phyloP scores from a whole-genome alignment of 2,329 filamentous ascomycete species.

The Corynespora cassiicola region DNA sequence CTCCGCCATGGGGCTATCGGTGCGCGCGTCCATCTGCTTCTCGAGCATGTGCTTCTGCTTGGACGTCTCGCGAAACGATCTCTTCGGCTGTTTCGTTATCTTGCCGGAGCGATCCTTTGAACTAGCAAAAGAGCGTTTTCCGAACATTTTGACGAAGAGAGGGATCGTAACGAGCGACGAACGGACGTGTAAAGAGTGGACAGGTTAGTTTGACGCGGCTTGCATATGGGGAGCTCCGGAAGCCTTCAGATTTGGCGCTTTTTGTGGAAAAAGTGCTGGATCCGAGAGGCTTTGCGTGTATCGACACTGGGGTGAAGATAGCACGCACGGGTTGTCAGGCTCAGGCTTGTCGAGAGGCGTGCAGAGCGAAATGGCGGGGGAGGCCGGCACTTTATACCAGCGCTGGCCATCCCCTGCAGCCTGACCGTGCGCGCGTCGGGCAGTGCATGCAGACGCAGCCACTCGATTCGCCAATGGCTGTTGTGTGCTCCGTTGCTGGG shows the following conservation, averaged over 20 bases:
- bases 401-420: conserved; percentile 37
- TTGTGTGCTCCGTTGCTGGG: conserved; percentile 20
- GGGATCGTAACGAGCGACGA: conserved; percentile 46
- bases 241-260: conserved; percentile 51
- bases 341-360: conserved; percentile 49
- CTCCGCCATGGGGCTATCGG: conserved; percentile 65
- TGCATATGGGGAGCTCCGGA: conserved; percentile 62
- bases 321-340: conserved; percentile 49
- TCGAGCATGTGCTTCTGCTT: conserved; percentile 84
- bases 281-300: conserved; percentile 47
- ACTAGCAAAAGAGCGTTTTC: conserved; percentile 79
- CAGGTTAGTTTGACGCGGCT: conserved; percentile 59
- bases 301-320: conserved; percentile 43
- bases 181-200: conserved; percentile 57
- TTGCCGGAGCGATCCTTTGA: conserved; percentile 88
- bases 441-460: conserved; percentile 28
- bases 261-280: conserved; percentile 41
- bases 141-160: conserved; percentile 73
- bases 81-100: conserved; percentile 78
- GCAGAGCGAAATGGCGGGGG: conserved; percentile 33
- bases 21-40: conserved; percentile 62
- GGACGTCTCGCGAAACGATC: conserved; percentile 76
- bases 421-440: conserved; percentile 31
- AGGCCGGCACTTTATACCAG: conserved; percentile 38
- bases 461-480: conserved; percentile 36